Conservation (phyloP, 805 yeast species). For the Cyberlindnera galapagoensis region DNA sequence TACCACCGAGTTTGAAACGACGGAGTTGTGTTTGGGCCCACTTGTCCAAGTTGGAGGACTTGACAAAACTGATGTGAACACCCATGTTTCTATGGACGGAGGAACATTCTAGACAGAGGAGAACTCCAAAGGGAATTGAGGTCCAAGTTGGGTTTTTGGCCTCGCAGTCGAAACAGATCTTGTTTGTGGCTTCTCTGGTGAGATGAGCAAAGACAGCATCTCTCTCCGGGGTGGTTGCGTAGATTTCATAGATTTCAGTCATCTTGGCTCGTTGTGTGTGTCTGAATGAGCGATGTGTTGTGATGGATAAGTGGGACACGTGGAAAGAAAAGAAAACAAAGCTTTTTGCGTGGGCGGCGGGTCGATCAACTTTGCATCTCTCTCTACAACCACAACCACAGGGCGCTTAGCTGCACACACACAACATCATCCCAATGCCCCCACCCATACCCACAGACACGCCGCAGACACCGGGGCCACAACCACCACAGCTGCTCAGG, state of each 20-base stretch:
- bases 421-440: constrained; percentile 1
- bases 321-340: no score
- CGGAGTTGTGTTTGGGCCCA: constrained; percentile 91
- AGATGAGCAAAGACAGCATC: constrained; percentile 18
- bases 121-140: constrained; percentile 91
- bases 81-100: constrained; percentile 95
- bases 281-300: background rate
- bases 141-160: constrained; percentile 98
- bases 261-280: background rate
- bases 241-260: no score
- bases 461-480: constrained; percentile 1
- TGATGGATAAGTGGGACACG: background rate
- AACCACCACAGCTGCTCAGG: constrained; percentile 7
- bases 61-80: constrained; percentile 92
- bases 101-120: constrained; percentile 90
- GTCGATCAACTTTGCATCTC: no score
- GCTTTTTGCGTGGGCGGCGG: no score
- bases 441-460: background rate
- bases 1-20: constrained; percentile 91
- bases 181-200: constrained; percentile 60
- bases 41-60: constrained; percentile 85
- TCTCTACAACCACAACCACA: no score
- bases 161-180: constrained; percentile 87
- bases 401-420: no score
- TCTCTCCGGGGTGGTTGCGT: constrained; percentile 18